These are phyloP conservation scores for Artemisia annua DNA, from an alignment of 129 eudicot species.

Conservation along the genomic window DNA sequence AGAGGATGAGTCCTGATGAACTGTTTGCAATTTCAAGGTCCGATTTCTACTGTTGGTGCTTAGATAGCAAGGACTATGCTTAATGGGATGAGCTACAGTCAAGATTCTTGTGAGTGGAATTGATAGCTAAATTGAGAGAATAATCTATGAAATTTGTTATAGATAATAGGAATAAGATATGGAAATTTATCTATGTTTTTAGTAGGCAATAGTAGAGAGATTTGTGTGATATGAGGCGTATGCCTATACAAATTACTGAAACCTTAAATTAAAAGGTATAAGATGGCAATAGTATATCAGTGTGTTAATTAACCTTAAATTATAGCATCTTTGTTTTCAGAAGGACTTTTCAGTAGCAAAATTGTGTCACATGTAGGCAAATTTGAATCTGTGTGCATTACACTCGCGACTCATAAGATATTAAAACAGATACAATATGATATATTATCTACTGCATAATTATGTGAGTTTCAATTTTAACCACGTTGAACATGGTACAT, in stretches of 20 bases:
- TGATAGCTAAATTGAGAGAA: constrained; percentile 20
- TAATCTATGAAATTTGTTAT: constrained; percentile 11
- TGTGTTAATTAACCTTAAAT: not conserved
- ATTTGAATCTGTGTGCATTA: not conserved
- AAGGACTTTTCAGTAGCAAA: not conserved
- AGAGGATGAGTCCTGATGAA: constrained; percentile 82
- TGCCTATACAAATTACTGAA: not conserved
- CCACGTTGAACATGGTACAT: not conserved
- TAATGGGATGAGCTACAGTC: constrained; percentile 5
- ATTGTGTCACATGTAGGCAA: not conserved
- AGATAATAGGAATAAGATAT: constrained; percentile 19
- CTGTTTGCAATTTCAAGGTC: constrained; percentile 75
- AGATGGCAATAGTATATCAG: not conserved
- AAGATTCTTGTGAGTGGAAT: constrained; percentile 1
- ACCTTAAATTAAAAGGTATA: not conserved
- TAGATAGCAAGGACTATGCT: constrained; percentile 54
- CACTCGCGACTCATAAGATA: not conserved
- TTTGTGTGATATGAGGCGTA: constrained; percentile 18
- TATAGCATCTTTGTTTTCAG: not conserved
- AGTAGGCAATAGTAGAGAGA: not conserved
- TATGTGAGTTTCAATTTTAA: too few relatives aligned
- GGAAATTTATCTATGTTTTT: not conserved
- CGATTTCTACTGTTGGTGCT: constrained; percentile 97
- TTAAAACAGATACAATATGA: not conserved
- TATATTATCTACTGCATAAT: not conserved